A percentile compares a stretch with the other conserved stretches of the same genome.
Evolutionary conservation across 805 yeast genomes (phyloP).

Genomic region (Lipomyces starkeyi): DNA sequence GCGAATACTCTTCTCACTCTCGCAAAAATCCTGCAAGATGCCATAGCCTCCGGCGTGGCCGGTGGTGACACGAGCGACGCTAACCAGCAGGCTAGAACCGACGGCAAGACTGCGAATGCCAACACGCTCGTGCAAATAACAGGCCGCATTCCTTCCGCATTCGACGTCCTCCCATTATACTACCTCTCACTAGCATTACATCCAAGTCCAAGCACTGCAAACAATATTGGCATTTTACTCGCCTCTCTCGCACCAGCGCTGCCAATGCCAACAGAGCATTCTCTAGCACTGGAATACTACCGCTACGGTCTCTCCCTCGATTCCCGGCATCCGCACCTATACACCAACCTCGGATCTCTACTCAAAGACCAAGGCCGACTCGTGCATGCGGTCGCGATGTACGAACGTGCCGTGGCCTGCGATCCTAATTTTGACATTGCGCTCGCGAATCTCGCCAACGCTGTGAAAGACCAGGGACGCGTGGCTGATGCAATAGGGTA

Average conservation of each 20-base stretch:
- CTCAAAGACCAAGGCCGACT: constrained; percentile 44
- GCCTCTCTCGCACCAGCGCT: constrained; percentile 38
- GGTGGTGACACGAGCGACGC: constrained; percentile 2
- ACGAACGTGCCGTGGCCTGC: constrained; percentile 43
- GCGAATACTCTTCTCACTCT: constrained; percentile 45
- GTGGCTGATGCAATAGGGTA: constrained; percentile 44
- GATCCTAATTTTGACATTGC: constrained; percentile 45
- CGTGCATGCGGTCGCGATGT: constrained; percentile 43
- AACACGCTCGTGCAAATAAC: constrained; percentile 37
- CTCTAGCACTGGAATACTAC: constrained; percentile 44
- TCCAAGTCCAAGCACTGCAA: constrained; percentile 45
- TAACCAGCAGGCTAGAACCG: constrained; percentile 8
- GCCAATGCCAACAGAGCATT: constrained; percentile 31
- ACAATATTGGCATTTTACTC: constrained; percentile 46
- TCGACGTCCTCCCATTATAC: constrained; percentile 43
- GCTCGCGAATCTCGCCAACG: constrained; percentile 45
- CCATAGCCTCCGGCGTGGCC: constrained; percentile 42
- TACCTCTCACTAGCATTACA: constrained; percentile 43
- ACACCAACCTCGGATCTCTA: constrained; percentile 46
- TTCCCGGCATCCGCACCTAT: constrained; percentile 46
- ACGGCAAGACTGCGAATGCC: constrained; percentile 21
- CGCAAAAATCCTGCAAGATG: constrained; percentile 47
- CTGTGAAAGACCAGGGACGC: constrained; percentile 45
- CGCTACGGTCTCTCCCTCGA: constrained; percentile 44
- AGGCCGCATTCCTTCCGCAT: constrained; percentile 41